These are phyloP conservation scores for Populus tremula DNA, from an alignment of 345 rosid species.

Conservation along the genomic window DNA sequence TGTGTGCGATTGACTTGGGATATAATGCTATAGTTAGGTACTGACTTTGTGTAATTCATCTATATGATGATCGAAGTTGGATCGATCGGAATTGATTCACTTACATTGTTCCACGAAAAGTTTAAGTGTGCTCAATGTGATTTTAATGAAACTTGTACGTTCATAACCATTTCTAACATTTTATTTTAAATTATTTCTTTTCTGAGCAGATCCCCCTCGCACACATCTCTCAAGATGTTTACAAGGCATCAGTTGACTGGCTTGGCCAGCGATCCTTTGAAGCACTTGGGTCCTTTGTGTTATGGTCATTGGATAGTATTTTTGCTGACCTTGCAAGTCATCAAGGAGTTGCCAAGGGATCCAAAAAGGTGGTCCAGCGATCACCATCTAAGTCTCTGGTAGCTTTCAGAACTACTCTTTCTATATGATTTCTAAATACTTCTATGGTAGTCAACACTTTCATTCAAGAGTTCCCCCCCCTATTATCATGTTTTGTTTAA, in stretches of 20 bases:
- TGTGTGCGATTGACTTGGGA: background rate
- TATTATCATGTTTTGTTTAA: background rate
- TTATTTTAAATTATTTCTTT: background rate
- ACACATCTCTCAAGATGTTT: conserved; percentile 10
- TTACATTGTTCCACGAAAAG: background rate
- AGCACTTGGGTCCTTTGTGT: conserved; percentile 10
- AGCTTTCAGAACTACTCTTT: background rate
- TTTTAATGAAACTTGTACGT: background rate
- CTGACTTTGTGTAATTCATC: background rate
- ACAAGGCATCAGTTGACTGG: conserved; percentile 6
- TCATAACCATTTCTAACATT: background rate
- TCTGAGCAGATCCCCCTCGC: background rate
- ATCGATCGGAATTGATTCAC: background rate
- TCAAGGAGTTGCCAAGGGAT: conserved; percentile 9
- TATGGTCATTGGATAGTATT: conserved; percentile 12
- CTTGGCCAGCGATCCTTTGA: conserved; percentile 12
- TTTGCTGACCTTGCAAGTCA: background rate
- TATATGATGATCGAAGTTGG: background rate
- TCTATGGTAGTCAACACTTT: background rate
- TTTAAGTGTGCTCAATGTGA: background rate
- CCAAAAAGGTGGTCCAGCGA: conserved; percentile 6
- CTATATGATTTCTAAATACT: background rate
- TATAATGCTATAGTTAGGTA: background rate
- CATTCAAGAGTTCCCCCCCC: background rate
- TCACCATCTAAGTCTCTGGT: conserved; percentile 14